Base-by-base conservation (phyloP, 495 filamentous ascomycete genomes). In the Penicillium macrosclerotiorum region DNA sequence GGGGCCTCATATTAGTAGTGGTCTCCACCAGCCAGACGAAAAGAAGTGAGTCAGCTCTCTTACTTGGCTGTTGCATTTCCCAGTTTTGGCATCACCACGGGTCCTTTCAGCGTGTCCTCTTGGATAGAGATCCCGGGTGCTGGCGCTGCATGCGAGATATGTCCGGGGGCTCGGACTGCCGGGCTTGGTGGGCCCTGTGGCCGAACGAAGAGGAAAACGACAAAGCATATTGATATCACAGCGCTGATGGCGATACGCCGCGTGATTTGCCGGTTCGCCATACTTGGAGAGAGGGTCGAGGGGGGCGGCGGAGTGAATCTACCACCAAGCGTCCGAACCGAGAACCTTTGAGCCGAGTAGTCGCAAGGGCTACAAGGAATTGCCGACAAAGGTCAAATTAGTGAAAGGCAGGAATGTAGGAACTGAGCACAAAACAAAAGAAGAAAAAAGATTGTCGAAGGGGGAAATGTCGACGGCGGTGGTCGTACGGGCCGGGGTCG, bases 31-130 rank as follows among this genome's bases (percentile, higher is more conserved):
- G n/a, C n/a, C n/a, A n/a, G n/a, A n/a, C n/a, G n/a, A n/a, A n/a
- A n/a, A n/a, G n/a, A n/a, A n/a, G n/a, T n/a, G n/a, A 3, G 22
- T 22, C 13, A 18, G n/a, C 4, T 16, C 22, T n/a, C 62, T 55
- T 63, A 69, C 67, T 70, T 98, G 23, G 81, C 76, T 0, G 93
- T 98, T 40, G 85, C 93, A 64, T 98, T 98, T 59, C 88, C 90
- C 19, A 97, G 75, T 55, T 89, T 90, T 9, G 89, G 86, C 66
- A 90, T 91, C 52, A 95, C 91, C 5, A 85, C 84, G 24, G 79
- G 83, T 32, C 93, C 93, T 42, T 81, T 80, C 39, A 95, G 71
- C 38, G 82, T 57, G 19, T 69, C 65, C 42, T 71, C 61, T 20
- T 67, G 50, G 19, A 60, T 62, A 19, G 47, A 51, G 30, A 64